A percentile compares a stretch with the other conserved stretches of the same genome.
Evolutionary conservation across 805 yeast species (phyloP).

Genomic region (Metschnikowia similis): DNA sequence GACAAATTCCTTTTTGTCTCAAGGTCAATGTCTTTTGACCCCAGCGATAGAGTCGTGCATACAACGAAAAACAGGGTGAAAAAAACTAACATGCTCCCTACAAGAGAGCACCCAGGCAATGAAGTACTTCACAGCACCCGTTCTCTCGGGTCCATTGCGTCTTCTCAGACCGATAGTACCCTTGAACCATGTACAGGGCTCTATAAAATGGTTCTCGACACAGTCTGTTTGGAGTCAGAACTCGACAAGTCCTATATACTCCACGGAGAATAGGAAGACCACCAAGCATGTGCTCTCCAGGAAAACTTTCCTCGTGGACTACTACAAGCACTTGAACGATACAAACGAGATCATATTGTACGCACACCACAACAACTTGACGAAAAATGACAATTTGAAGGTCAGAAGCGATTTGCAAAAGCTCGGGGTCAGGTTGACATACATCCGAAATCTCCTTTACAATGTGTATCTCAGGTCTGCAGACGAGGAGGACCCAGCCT

Average conservation of each 20-base stretch:
- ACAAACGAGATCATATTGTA: conserved; percentile 67
- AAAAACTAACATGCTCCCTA: background rate
- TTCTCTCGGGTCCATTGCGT: background rate
- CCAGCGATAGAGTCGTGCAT: background rate
- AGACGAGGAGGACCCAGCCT: conserved; percentile 69
- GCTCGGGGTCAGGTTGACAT: conserved; percentile 66
- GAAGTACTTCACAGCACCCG: background rate
- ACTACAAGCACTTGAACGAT: conserved; percentile 68
- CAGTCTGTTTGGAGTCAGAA: background rate
- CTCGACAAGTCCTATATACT: conserved; percentile 1
- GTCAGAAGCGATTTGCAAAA: conserved; percentile 58
- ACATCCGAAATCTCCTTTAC: conserved; percentile 67
- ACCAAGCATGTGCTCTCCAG: conserved; percentile 65
- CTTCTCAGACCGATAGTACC: background rate
- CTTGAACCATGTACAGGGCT: background rate
- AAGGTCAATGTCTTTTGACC: background rate
- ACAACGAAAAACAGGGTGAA: background rate
- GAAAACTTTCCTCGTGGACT: conserved; percentile 81
- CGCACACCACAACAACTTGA: conserved; percentile 79
- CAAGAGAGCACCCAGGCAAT: background rate
- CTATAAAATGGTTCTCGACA: background rate
- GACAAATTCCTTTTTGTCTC: background rate
- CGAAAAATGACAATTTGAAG: conserved; percentile 60
- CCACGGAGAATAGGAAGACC: conserved; percentile 35
- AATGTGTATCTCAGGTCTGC: conserved; percentile 72